Percentiles rank a stretch among this genome's conserved stretches.
phyloP scores from a whole-genome alignment of 192 early-diverging fungal genomes.

The Gryganskiella cystojenkinii region DNA sequence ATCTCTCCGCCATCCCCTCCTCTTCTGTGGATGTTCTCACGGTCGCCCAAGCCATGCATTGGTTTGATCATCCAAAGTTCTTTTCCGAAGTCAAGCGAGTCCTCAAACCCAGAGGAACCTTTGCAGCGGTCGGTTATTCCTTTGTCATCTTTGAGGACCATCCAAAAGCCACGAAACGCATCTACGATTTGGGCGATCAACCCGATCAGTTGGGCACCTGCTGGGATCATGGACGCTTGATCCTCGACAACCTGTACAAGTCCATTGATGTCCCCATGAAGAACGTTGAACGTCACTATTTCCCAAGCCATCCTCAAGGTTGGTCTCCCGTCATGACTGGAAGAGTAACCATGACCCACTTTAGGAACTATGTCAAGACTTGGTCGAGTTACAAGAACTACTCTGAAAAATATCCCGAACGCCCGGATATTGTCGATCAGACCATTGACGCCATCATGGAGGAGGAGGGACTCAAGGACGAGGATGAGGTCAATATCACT shows the following conservation, averaged over 20 bases:
- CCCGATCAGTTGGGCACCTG: constrained; percentile 50
- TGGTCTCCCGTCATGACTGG: constrained; percentile 49
- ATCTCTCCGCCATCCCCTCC: constrained; percentile 35
- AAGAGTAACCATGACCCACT: constrained; percentile 49
- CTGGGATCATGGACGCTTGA: constrained; percentile 58
- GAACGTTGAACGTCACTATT: constrained; percentile 52
- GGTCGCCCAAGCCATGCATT: constrained; percentile 61
- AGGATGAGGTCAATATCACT: constrained; percentile 51
- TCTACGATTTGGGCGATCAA: constrained; percentile 37
- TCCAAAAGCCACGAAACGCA: constrained; percentile 32
- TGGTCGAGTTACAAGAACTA: constrained; percentile 69
- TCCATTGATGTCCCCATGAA: constrained; percentile 56
- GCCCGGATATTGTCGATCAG: constrained; percentile 58
- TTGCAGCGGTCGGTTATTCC: constrained; percentile 64
- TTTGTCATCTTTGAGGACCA: constrained; percentile 54
- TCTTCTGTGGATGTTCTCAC: constrained; percentile 60
- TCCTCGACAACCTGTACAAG: constrained; percentile 59
- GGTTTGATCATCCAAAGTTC: constrained; percentile 67
- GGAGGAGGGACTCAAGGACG: constrained; percentile 20
- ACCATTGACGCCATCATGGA: constrained; percentile 46
- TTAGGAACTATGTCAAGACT: constrained; percentile 65
- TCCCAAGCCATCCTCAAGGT: constrained; percentile 6
- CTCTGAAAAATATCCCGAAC: constrained; percentile 44
- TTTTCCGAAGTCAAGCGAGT: constrained; percentile 67
- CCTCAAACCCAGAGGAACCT: constrained; percentile 67